Percentiles rank a stretch among this genome's conserved stretches.
phyloP scores from a whole-genome alignment of 768 basidiomycete genomes.

The Auriscalpium orientale region DNA sequence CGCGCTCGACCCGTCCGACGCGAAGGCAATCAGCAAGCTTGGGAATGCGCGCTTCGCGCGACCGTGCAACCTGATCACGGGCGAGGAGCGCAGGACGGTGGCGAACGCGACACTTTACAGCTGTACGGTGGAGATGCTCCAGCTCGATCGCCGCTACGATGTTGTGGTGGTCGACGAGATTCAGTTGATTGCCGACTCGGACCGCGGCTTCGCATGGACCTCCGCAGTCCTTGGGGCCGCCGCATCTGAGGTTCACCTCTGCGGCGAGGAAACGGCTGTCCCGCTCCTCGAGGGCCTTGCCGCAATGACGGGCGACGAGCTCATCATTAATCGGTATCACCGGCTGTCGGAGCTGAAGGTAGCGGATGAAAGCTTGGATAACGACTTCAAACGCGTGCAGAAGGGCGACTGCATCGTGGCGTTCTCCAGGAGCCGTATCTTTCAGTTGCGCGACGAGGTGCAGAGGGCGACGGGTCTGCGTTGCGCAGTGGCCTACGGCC shows the following conservation, averaged over 20 bases:
- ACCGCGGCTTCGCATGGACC: constrained; percentile 81
- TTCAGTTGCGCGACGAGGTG: constrained; percentile 62
- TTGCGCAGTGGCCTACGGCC: constrained; percentile 91
- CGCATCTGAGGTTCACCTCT: constrained; percentile 85
- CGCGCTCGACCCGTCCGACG: constrained; percentile 15
- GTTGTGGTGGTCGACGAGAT: constrained; percentile 97
- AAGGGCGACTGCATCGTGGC: constrained; percentile 90
- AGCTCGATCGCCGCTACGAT: constrained; percentile 36
- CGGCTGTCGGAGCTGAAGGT: constrained; percentile 81
- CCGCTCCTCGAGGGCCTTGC: constrained; percentile 66
- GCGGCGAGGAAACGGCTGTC: constrained; percentile 90
- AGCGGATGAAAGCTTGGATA: constrained; percentile 53
- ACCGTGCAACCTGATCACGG: constrained; percentile 81
- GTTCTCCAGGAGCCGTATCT: constrained; percentile 73
- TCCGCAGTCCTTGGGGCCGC: constrained; percentile 65
- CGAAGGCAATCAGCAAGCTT: constrained; percentile 18
- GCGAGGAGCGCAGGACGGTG: constrained; percentile 80
- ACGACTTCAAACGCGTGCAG: constrained; percentile 51
- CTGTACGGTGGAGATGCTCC: constrained; percentile 93
- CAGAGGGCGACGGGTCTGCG: constrained; percentile 66
- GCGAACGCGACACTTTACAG: constrained; percentile 50
- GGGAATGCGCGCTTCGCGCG: constrained; percentile 45
- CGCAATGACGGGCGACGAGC: constrained; percentile 72
- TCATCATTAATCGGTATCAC: constrained; percentile 75
- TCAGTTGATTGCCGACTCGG: constrained; percentile 81